Conservation (phyloP, 805 yeast genomes). For the Starmerella davenportii region DNA sequence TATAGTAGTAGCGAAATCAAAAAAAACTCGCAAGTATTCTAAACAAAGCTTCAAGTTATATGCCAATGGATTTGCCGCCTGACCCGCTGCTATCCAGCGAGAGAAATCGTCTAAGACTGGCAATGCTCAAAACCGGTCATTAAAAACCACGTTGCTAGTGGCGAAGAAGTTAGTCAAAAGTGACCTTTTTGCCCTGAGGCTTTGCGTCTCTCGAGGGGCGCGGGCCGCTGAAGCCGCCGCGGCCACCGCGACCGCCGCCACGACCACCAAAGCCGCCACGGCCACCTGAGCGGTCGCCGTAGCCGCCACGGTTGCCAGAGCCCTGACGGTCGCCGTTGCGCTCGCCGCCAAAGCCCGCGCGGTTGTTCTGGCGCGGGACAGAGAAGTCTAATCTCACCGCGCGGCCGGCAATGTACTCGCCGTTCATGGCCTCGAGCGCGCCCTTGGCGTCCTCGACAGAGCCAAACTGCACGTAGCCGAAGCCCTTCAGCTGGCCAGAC, state of each 20-base stretch:
- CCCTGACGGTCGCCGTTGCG: conserved; percentile 15
- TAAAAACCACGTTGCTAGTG: too few relatives aligned
- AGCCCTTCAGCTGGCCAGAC: conserved; percentile 97
- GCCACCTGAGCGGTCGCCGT: conserved; percentile 15
- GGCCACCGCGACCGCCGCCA: conserved; percentile 4
- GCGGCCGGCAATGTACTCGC: conserved; percentile 78
- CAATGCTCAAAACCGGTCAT: too few relatives aligned
- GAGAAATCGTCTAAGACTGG: too few relatives aligned
- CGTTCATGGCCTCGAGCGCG: conserved; percentile 74
- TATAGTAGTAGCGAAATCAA: too few relatives aligned
- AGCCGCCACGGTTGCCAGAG: conserved; percentile 17
- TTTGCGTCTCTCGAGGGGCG: conserved; percentile 5
- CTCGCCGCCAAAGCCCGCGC: conserved; percentile 19
- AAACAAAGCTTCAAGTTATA: too few relatives aligned
- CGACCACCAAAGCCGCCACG: conserved; percentile 13
- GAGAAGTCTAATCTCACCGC: conserved; percentile 89
- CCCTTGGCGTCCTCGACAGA: conserved; percentile 76
- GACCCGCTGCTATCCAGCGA: too few relatives aligned
- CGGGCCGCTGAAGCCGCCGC: conserved; percentile 8
- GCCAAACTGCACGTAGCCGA: conserved; percentile 89
- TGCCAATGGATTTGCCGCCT: too few relatives aligned
- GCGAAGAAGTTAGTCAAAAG: conserved; percentile 13
- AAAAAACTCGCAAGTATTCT: too few relatives aligned
- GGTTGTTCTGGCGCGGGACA: conserved; percentile 57
- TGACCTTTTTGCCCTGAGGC: conserved; percentile 16